Evolutionary conservation across 2,329 filamentous ascomycete genomes (phyloP).

Genomic region (Sporothrix protearum): DNA sequence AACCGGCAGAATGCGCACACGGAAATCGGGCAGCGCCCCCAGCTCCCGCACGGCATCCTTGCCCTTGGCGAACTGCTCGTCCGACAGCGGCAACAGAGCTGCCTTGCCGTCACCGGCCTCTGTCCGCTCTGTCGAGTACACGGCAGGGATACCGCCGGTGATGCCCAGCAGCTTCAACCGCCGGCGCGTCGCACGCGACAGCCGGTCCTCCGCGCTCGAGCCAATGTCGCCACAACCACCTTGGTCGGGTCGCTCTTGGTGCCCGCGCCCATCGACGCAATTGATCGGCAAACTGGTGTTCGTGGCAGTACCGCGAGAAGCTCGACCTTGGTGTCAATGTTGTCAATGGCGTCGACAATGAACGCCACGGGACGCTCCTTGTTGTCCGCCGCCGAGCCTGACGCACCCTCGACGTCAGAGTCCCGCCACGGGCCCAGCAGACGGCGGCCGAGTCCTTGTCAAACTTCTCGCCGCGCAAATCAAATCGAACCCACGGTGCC

Average conservation of each 20-base stretch:
- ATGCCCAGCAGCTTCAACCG: slow-evolving; percentile 75
- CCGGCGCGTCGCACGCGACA: slow-evolving; percentile 80
- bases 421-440: slow-evolving; percentile 66
- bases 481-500: slow-evolving; percentile 86
- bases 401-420: slow-evolving; percentile 43
- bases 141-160: slow-evolving; percentile 79
- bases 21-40: slow-evolving; percentile 85
- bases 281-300: slow-evolving; percentile 77
- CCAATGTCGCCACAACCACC: slow-evolving; percentile 88
- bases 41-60: slow-evolving; percentile 70
- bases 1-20: slow-evolving; percentile 90
- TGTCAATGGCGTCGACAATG: slow-evolving; percentile 97
- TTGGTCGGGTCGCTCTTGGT: slow-evolving; percentile 85
- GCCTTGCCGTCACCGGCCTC: slow-evolving; percentile 85
- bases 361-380: slow-evolving; percentile 61
- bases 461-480: slow-evolving; percentile 82
- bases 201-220: slow-evolving; percentile 77
- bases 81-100: slow-evolving; percentile 76
- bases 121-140: slow-evolving; percentile 74
- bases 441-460: slow-evolving; percentile 60
- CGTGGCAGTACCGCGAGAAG: slow-evolving; percentile 83
- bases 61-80: slow-evolving; percentile 85
- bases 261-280: slow-evolving; percentile 93
- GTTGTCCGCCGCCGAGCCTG: neutral
- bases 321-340: slow-evolving; percentile 94